These are phyloP conservation scores for Nidularia pulvinata DNA, from an alignment of 768 basidiomycete species.

Conservation along the genomic window DNA sequence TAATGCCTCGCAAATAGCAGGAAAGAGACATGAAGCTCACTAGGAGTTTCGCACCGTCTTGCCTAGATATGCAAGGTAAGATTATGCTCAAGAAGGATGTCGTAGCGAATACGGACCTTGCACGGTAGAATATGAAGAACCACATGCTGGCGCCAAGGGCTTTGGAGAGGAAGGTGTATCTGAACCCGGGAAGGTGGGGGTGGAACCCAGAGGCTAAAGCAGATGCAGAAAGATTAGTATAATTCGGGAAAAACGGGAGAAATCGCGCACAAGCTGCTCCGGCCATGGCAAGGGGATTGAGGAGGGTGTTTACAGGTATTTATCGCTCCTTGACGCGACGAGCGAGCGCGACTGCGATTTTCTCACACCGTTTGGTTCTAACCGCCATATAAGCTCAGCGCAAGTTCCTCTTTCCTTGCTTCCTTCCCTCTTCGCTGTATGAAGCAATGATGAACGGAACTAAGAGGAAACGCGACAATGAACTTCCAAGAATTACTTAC, in stretches of 20 bases:
- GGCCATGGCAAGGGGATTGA: slow-evolving; percentile 25
- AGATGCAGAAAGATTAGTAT: slow-evolving; percentile 2
- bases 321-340: no score
- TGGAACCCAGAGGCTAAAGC: slow-evolving; percentile 74
- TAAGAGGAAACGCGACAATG: slow-evolving; percentile 41
- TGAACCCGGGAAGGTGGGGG: slow-evolving; percentile 82
- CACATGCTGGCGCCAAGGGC: slow-evolving; percentile 93
- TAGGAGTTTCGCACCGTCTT: slow-evolving; percentile 76
- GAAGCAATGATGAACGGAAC: slow-evolving; percentile 31
- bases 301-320: no score
- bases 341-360: no score
- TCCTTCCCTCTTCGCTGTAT: slow-evolving; percentile 2
- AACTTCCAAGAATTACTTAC: slow-evolving; percentile 42
- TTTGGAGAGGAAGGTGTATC: slow-evolving; percentile 79
- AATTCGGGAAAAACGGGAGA: neutral
- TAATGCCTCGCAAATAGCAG: neutral
- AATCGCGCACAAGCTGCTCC: slow-evolving; percentile 31
- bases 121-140: slow-evolving; percentile 99
- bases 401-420: neutral
- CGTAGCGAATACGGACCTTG: slow-evolving; percentile 57
- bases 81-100: slow-evolving; percentile 2
- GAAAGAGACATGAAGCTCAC: slow-evolving; percentile 33
- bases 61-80: slow-evolving; percentile 32
- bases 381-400: no score
- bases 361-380: no score